Evolutionary conservation across 495 filamentous ascomycete genomes (phyloP), one percentile per base, ranked within the genome.

Genomic region (Pseudoneurospora amorphoporcata): DNA sequence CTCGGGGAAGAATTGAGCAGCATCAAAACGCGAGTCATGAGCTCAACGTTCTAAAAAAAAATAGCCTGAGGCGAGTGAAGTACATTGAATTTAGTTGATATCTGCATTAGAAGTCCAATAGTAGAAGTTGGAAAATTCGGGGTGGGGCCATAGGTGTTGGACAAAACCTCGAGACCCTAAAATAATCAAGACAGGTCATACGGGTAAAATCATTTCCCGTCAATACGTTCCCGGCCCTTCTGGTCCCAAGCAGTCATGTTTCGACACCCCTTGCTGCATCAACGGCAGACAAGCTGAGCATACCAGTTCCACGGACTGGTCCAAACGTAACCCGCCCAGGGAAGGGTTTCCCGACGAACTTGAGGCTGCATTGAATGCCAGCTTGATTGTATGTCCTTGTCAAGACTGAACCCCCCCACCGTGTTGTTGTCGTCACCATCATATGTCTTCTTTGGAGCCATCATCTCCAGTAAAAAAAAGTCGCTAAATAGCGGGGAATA

Each of bases 61-160:
- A 7, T 35, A 16, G 14, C 16, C 29, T 7, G 29, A 68, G 43
- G n/a, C 32, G 3, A 32, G 38, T 76, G 78, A 78, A 76, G 75
- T 76, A 75, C 53, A 77, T 80, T 76, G 72, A 82, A 82, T 84
- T 80, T 80, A 75, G 76, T 72, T 84, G 84, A 85, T 86, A 85
- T 86, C 82, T 84, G 83, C 80, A 86, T 86, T 86, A 86, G 82
- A 85, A 85, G 80, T 80, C 79, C 82, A 83, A 78, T 85, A 86
- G 74, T 82, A 84, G 77, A 83, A 80, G 73, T 70, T 35, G 53
- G 14, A 65, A 65, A 65, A 35, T 65, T 35, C 14, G 53, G 53
- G 53, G 53, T 65, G 53, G 53, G 16, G 29, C 53, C 14, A 65
- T 65, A 65, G 53, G 53, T 8, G 29, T 65, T 65, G 53, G 53